These are phyloP conservation scores for Myochromella boudieri DNA, from an alignment of 768 basidiomycete species.

Conservation along the genomic window DNA sequence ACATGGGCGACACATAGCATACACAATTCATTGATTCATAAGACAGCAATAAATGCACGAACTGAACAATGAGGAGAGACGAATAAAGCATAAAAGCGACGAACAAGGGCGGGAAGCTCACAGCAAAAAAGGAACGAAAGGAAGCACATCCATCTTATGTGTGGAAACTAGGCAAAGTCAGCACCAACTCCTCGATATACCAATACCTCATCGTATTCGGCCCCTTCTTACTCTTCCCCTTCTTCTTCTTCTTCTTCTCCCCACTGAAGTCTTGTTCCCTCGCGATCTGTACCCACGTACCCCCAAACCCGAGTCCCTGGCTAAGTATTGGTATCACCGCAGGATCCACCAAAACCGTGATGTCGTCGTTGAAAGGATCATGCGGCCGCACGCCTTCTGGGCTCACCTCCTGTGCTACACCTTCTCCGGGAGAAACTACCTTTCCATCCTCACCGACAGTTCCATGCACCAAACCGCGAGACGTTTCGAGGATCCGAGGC, in stretches of 20 bases:
- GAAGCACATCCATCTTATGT: too few species aligned
- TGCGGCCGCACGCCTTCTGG: conserved; percentile 32
- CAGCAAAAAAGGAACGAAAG: too few species aligned
- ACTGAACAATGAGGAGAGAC: too few species aligned
- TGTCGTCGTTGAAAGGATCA: conserved; percentile 54
- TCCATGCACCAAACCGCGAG: conserved; percentile 30
- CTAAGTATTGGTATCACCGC: conserved; percentile 38
- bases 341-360: conserved; percentile 57
- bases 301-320: conserved; percentile 61
- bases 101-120: too few species aligned
- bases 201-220: conserved; percentile 33
- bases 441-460: conserved; percentile 6
- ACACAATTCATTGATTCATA: too few species aligned
- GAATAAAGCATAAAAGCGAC: too few species aligned
- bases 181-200: conserved; percentile 42
- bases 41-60: too few species aligned
- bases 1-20: too few species aligned
- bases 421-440: conserved; percentile 30
- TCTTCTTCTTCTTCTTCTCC: conserved; percentile 31
- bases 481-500: conserved; percentile 37
- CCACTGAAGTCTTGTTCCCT: conserved; percentile 30
- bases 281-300: conserved; percentile 69
- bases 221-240: conserved; percentile 35
- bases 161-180: conserved; percentile 40
- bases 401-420: conserved; percentile 21